Percentiles rank a stretch among this genome's conserved stretches.
Conservation (phyloP, 2,329 filamentous ascomycete genomes). For the Gnomoniopsis sp. region DNA sequence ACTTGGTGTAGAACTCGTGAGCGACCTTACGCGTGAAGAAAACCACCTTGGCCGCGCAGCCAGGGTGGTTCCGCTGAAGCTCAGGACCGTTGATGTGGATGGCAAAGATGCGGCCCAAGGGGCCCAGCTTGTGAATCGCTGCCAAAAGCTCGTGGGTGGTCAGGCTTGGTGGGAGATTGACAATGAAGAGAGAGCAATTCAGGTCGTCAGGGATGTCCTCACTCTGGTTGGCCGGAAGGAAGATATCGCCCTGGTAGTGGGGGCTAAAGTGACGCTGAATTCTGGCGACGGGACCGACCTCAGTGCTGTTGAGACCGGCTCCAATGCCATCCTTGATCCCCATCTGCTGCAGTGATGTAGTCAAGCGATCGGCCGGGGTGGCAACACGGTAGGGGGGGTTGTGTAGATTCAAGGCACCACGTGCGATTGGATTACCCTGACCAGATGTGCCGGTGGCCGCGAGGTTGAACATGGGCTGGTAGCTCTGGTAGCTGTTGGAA, state of each 20-base stretch:
- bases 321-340: neutral
- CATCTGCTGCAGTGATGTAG: neutral
- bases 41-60: constrained; percentile 46
- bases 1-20: constrained; percentile 27
- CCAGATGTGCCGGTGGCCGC: neutral
- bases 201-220: constrained; percentile 35
- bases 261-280: constrained; percentile 26
- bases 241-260: constrained; percentile 37
- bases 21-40: constrained; percentile 43
- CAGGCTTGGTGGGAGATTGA: constrained; percentile 43
- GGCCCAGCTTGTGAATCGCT: constrained; percentile 40
- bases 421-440: neutral
- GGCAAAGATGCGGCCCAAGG: constrained; percentile 49
- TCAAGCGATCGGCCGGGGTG: neutral
- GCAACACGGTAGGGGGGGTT: neutral
- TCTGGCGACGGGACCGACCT: neutral
- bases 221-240: constrained; percentile 33
- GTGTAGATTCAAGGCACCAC: neutral
- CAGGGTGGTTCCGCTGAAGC: constrained; percentile 28
- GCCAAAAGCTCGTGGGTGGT: constrained; percentile 41
- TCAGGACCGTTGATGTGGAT: constrained; percentile 49
- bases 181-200: constrained; percentile 53
- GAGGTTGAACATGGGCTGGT: neutral
- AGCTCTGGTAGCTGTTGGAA: too few relatives aligned
- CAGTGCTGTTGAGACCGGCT: neutral